Base-by-base conservation (phyloP, 495 filamentous ascomycete genomes). In the Apiosordaria backusii region DNA sequence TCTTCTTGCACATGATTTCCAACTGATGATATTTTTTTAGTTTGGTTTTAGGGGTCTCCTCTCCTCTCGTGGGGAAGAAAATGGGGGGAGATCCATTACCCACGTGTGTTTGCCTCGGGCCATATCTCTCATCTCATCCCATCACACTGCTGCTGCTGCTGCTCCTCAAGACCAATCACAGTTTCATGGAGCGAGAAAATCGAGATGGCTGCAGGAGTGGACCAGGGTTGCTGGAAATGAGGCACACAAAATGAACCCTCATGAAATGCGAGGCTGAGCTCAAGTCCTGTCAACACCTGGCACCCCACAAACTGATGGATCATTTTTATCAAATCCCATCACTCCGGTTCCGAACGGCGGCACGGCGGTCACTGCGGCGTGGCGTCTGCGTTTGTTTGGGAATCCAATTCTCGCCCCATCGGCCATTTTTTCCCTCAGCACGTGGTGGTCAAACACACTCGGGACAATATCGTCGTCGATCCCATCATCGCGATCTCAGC, bases 271-370 rank as follows among this genome's bases (percentile, higher is more conserved):
- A 29, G 27, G 27, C 27, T 29, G 27, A 29, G 27, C 7, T 29
- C n/a, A n/a, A n/a, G n/a, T n/a, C n/a, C n/a, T n/a, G n/a, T n/a
- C n/a, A n/a, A n/a, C n/a, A n/a, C n/a, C n/a, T n/a, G n/a, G n/a
- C n/a, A n/a, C n/a, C n/a, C n/a, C n/a, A n/a, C n/a, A n/a, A n/a
- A n/a, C n/a, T n/a, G n/a, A n/a, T n/a, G n/a, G n/a, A n/a, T n/a
- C n/a, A n/a, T 29, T 29, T 29, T 29, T 29, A 29, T 29, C 35
- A 45, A 45, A 25, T 59, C 57, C 57, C 57, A 27, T 27, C 57
- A 59, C 24, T 59, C 57, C 24, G 57, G 57, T 59, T 27, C 57
- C n/a, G 53, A 55, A 21, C 53, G 53, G 53, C 53, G 53, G 7
- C 19, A 19, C 9, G 9, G 9, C 21, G 4, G 4, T 55, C 50